phyloP scores from a whole-genome alignment of 2,329 filamentous ascomycete species.

The Calcarisporium arbuscula region DNA sequence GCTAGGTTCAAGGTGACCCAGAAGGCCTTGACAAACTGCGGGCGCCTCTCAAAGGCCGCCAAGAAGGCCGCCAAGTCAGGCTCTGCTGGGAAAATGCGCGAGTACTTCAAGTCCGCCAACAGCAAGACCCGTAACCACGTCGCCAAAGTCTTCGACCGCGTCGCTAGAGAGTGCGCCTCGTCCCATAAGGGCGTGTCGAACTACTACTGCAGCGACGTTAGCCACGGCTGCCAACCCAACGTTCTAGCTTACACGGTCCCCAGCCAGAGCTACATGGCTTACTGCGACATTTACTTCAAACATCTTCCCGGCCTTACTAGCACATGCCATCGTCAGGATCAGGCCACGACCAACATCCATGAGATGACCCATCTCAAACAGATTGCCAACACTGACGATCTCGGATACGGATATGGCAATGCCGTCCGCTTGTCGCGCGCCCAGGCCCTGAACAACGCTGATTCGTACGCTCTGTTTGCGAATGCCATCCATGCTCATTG shows the following conservation, averaged over 20 bases:
- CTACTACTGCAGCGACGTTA: constrained; percentile 49
- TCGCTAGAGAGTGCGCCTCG: constrained; percentile 45
- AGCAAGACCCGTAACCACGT: constrained; percentile 36
- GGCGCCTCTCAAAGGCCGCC: no score
- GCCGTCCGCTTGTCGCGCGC: constrained; percentile 35
- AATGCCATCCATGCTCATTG: constrained; percentile 9
- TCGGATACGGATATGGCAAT: constrained; percentile 43
- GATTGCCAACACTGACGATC: constrained; percentile 49
- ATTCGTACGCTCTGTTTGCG: constrained; percentile 39
- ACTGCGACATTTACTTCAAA: constrained; percentile 51
- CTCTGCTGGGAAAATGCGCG: constrained; percentile 35
- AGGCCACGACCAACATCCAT: constrained; percentile 54
- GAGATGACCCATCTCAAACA: constrained; percentile 52
- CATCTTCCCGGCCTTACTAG: constrained; percentile 37
- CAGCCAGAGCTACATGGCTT: constrained; percentile 43
- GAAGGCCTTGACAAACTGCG: constrained; percentile 47
- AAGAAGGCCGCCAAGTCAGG: constrained; percentile 37
- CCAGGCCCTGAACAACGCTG: constrained; percentile 50
- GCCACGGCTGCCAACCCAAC: constrained; percentile 8
- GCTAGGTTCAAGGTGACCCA: constrained; percentile 35
- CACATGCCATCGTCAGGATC: constrained; percentile 54
- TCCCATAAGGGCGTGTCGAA: constrained; percentile 35
- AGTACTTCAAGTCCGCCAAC: constrained; percentile 52
- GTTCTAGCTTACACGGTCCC: constrained; percentile 54
- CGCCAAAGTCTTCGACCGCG: constrained; percentile 35